phyloP scores from a whole-genome alignment of 768 basidiomycete genomes.

The Hericium erinaceus region DNA sequence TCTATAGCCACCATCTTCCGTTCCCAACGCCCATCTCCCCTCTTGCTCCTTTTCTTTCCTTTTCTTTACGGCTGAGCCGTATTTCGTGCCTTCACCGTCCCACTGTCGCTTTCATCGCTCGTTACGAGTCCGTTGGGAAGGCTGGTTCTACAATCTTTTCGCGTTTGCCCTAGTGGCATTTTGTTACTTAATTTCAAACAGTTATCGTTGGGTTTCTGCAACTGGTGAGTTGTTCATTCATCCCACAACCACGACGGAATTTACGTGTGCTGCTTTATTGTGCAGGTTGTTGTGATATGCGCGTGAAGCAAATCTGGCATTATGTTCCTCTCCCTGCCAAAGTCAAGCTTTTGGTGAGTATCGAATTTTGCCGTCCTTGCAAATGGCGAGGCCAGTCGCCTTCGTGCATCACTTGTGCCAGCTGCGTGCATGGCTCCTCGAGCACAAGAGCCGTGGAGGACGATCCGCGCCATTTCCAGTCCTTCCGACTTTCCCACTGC shows the following conservation, averaged over 20 bases:
- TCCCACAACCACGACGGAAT: background rate
- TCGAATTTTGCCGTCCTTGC: background rate
- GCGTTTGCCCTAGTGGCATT: conserved; percentile 37
- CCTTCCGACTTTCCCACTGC: background rate
- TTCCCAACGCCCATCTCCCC: background rate
- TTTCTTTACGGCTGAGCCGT: conserved; percentile 11
- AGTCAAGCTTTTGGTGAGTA: conserved; percentile 40
- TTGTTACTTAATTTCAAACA: conserved; percentile 12
- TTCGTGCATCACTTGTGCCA: background rate
- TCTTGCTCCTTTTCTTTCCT: background rate
- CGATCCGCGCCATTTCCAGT: background rate
- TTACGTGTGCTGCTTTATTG: background rate
- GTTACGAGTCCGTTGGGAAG: conserved; percentile 12
- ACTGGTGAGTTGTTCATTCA: background rate
- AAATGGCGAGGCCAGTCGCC: background rate
- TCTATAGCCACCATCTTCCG: background rate
- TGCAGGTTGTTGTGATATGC: conserved; percentile 22
- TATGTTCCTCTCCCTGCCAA: conserved; percentile 29
- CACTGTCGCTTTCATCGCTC: conserved; percentile 9
- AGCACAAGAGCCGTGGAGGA: background rate
- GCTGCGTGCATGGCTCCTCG: background rate
- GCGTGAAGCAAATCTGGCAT: conserved; percentile 29
- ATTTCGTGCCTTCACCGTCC: background rate
- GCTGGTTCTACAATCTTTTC: conserved; percentile 17
- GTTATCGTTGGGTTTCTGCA: conserved; percentile 1